phyloP scores from a whole-genome alignment of 345 rosid species.

The Moricandia moricandioides region DNA sequence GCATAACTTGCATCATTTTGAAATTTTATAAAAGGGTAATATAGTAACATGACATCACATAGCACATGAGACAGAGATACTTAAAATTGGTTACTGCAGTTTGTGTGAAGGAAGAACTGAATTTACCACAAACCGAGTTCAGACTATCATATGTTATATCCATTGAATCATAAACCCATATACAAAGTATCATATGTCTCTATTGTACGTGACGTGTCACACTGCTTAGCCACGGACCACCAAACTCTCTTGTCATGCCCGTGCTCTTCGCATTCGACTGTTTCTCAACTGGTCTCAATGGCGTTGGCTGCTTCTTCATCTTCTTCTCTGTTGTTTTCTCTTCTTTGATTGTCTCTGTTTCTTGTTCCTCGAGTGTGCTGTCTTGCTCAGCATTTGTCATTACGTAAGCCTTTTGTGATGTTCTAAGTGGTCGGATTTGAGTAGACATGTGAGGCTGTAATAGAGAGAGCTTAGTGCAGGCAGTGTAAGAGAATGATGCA shows the following conservation, averaged over 20 bases:
- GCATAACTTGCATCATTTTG: not conserved
- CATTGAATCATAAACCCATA: no score
- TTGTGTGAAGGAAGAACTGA: no score
- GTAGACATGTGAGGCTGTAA: constrained; percentile 18
- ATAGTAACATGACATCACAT: no score
- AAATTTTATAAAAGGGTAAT: no score
- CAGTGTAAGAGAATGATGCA: constrained; percentile 35
- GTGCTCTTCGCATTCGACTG: constrained; percentile 77
- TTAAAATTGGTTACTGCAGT: no score
- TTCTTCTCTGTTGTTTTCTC: constrained; percentile 28
- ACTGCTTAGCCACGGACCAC: constrained; percentile 79
- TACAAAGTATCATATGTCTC: no score
- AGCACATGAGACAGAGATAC: no score
- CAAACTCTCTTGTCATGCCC: constrained; percentile 63
- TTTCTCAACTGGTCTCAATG: constrained; percentile 74
- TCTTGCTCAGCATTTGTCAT: constrained; percentile 32
- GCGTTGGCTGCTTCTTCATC: constrained; percentile 42
- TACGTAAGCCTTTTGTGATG: constrained; percentile 20
- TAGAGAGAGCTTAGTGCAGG: constrained; percentile 28
- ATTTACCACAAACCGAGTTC: no score
- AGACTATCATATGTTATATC: no score
- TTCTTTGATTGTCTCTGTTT: constrained; percentile 17
- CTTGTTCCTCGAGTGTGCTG: constrained; percentile 17
- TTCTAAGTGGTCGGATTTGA: constrained; percentile 25
- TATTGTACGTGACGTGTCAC: constrained; percentile 53